Evolutionary conservation across 306 rosid species (phyloP), one percentile per base, ranked within the genome.

Genomic region (Bauhinia variegata): DNA sequence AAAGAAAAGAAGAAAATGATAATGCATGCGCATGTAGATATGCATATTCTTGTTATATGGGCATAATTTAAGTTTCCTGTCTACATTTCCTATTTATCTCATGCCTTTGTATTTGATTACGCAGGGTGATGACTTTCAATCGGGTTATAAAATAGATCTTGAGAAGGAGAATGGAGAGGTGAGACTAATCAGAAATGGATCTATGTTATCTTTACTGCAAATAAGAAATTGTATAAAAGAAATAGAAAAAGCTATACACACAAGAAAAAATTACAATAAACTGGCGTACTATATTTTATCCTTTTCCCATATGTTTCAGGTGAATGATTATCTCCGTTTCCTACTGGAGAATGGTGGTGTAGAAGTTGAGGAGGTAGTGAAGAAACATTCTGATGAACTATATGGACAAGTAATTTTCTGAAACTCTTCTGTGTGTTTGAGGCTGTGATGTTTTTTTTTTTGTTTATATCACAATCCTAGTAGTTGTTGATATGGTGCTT

Each of bases 321-420:
- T 67, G 67, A 73, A 77, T 71, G 78, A 65, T 59, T 88, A 86
- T 71, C 28, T 84, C 59, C 80, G 64, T 66, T 72, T 77, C 60
- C 79, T 89, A 61, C 60, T 88, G 36, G 87, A 88, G 76, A 87
- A 72, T 11, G 80, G 68, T 67, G 47, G 61, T 46, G 64, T 32
- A 57, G 74, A 71, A 80, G 84, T 88, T 39, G 77, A 73, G 60
- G 83, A 82, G 71, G 73, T 71, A 48, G 78, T 86, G 75, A 75
- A 78, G 65, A 79, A 74, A 63, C 60, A 74, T 78, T 80, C 91
- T 50, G 79, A 76, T 59, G 86, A 88, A 55, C 79, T 89, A 52
- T 76, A 77, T 64, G 68, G 68, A 71, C 78, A 71, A 10, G 98
- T 93, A 89, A 78, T 62, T 66, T 56, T 84, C 79, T 74, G 42